Percentiles rank a stretch among this genome's conserved stretches.
Conservation (phyloP, 2,329 filamentous ascomycete genomes). For the Ascochyta pisi region DNA sequence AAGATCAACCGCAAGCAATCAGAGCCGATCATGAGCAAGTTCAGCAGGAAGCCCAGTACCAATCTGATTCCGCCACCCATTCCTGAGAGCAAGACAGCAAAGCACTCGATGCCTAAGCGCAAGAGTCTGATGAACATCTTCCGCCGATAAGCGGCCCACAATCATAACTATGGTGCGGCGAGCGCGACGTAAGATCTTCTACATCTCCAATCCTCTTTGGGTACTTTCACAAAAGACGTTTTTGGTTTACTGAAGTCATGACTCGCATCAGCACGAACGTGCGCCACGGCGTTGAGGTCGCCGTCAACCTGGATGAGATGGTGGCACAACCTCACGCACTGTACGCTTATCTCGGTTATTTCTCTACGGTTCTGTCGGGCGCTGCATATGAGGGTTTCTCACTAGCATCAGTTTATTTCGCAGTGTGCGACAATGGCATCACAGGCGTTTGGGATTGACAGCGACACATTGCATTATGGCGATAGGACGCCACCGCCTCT, state of each 20-base stretch:
- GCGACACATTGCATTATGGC: slow-evolving; percentile 16
- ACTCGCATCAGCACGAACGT: slow-evolving; percentile 8
- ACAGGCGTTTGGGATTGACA: slow-evolving; percentile 15
- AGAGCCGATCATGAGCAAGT: slow-evolving; percentile 30
- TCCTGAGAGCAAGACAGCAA: slow-evolving; percentile 35
- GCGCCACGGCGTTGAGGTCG: slow-evolving; percentile 7
- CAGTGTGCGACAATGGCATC: slow-evolving; percentile 15
- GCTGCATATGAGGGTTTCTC: slow-evolving; percentile 4
- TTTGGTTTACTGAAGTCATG: slow-evolving; percentile 7
- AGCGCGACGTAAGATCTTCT: background rate
- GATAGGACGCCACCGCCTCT: slow-evolving; percentile 11
- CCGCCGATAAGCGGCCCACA: slow-evolving; percentile 31
- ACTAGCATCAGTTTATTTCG: slow-evolving; percentile 4
- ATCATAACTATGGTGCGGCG: background rate
- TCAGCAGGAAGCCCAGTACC: slow-evolving; percentile 26
- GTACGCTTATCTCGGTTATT: background rate
- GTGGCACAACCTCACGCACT: slow-evolving; percentile 1
- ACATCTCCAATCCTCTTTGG: background rate
- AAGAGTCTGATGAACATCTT: slow-evolving; percentile 58
- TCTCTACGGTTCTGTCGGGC: background rate
- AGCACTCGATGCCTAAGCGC: slow-evolving; percentile 53
- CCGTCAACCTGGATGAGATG: slow-evolving; percentile 1
- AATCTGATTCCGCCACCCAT: slow-evolving; percentile 38
- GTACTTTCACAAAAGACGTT: background rate
- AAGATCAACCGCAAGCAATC: slow-evolving; percentile 34